These are phyloP conservation scores for Dryadomyces quercivorus DNA, from an alignment of 2,329 filamentous ascomycete genomes.

Conservation along the genomic window DNA sequence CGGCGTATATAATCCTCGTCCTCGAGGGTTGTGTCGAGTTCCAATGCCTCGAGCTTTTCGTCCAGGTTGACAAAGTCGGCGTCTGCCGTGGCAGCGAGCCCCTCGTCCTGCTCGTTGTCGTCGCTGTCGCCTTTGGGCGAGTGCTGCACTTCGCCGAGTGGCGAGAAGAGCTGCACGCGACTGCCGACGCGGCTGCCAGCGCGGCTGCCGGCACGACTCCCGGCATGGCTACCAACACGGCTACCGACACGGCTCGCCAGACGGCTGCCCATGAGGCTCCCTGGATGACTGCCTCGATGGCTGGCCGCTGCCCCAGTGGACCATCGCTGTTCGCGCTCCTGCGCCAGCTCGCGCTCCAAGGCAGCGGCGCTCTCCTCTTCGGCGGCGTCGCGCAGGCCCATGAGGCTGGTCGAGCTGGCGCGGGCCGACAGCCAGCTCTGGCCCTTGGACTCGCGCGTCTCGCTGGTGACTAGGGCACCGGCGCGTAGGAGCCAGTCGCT, in stretches of 20 bases:
- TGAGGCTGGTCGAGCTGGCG: conserved; percentile 51
- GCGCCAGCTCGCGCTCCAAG: conserved; percentile 37
- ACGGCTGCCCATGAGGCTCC: conserved; percentile 5
- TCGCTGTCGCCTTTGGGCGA: background rate
- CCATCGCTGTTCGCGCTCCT: conserved; percentile 31
- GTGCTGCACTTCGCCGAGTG: conserved; percentile 20
- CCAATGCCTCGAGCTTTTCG: conserved; percentile 43
- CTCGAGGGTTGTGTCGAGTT: conserved; percentile 32
- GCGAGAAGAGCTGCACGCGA: conserved; percentile 31
- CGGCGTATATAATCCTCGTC: conserved; percentile 48
- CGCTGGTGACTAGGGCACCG: conserved; percentile 48
- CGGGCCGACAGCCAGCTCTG: conserved; percentile 57
- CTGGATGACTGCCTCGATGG: conserved; percentile 29
- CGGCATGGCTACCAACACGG: background rate
- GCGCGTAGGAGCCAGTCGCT: conserved; percentile 55
- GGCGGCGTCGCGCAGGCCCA: conserved; percentile 36
- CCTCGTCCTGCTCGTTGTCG: conserved; percentile 21
- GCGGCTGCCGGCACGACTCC: background rate
- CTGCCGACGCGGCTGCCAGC: conserved; percentile 34
- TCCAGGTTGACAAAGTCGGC: conserved; percentile 54
- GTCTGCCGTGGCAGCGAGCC: conserved; percentile 27
- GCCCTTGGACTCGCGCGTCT: conserved; percentile 54
- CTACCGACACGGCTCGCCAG: background rate
- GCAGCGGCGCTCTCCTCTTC: conserved; percentile 27
- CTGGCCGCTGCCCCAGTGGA: conserved; percentile 28